phyloP scores from a whole-genome alignment of 2,329 filamentous ascomycete species.

The Cercospora sp. region DNA sequence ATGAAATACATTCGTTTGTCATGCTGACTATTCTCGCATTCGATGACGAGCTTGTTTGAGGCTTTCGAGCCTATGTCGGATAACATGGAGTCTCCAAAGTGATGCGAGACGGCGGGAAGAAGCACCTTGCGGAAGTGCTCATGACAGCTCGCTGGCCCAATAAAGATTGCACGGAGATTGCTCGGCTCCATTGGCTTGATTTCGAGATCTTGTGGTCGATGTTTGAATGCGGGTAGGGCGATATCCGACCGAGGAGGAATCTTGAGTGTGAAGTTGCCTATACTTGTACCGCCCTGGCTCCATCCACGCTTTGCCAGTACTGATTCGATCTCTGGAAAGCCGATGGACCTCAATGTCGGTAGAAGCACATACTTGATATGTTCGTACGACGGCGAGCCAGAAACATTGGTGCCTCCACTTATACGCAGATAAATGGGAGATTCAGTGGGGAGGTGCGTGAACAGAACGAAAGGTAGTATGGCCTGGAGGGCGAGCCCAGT shows the following conservation, averaged over 20 bases:
- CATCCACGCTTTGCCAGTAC: conserved; percentile 55
- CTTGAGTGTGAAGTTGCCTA: conserved; percentile 54
- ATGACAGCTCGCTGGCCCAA: conserved; percentile 41
- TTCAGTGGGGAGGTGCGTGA: conserved; percentile 34
- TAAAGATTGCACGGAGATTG: conserved; percentile 38
- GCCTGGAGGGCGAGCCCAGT: conserved; percentile 60
- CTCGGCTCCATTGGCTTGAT: conserved; percentile 20
- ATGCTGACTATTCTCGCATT: conserved; percentile 28
- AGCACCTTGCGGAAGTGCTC: conserved; percentile 27
- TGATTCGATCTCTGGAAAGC: conserved; percentile 50
- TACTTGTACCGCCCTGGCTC: conserved; percentile 47
- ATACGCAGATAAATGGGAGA: conserved; percentile 45
- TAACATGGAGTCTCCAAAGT: conserved; percentile 19
- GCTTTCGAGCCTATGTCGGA: background rate
- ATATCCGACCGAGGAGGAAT: conserved; percentile 45
- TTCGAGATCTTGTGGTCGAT: conserved; percentile 34
- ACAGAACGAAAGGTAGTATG: conserved; percentile 59
- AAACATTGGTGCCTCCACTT: conserved; percentile 60
- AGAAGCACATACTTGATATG: conserved; percentile 58
- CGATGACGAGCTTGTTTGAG: conserved; percentile 10
- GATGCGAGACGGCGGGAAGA: conserved; percentile 8
- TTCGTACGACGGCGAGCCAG: conserved; percentile 56
- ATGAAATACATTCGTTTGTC: conserved; percentile 52
- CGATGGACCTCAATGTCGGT: conserved; percentile 54
- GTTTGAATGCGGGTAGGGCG: conserved; percentile 41